A percentile compares a stretch with the other conserved stretches of the same genome.
Evolutionary conservation across 257 asterid genomes (phyloP).

Genomic region (Solanum neorickii): DNA sequence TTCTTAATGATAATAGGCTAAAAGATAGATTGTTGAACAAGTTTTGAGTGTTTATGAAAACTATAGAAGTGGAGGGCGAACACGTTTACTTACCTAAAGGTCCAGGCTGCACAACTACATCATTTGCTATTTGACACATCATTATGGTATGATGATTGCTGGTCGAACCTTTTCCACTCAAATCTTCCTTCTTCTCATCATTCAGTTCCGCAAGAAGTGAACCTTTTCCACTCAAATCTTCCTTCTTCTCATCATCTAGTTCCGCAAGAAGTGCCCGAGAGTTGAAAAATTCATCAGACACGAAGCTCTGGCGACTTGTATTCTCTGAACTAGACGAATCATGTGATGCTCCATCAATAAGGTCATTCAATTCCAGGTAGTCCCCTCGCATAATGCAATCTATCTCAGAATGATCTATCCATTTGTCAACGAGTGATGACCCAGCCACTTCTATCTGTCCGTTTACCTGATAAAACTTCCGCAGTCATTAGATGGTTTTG

Average conservation of each 20-base stretch:
- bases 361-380: constrained; percentile 41
- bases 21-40: background rate
- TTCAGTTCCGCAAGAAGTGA: constrained; percentile 35
- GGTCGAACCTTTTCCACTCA: constrained; percentile 11
- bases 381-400: background rate
- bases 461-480: constrained; percentile 8
- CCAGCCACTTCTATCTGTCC: background rate
- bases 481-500: background rate
- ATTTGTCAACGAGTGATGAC: background rate
- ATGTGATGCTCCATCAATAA: constrained; percentile 25
- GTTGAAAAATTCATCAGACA: constrained; percentile 52
- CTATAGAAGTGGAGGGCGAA: background rate
- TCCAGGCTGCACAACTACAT: constrained; percentile 28
- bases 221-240: background rate
- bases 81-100: constrained; percentile 26
- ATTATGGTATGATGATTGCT: constrained; percentile 14
- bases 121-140: constrained; percentile 8
- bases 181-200: constrained; percentile 5
- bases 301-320: constrained; percentile 40
- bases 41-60: background rate
- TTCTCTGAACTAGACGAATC: constrained; percentile 45
- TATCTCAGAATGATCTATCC: background rate
- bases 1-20: background rate
- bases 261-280: constrained; percentile 28
- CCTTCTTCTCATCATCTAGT: constrained; percentile 21